A percentile compares a stretch with the other conserved stretches of the same genome.
These are phyloP conservation scores for Heliosperma pusillum DNA, from an alignment of 148 eudicot genomes.

Conservation along the genomic window DNA sequence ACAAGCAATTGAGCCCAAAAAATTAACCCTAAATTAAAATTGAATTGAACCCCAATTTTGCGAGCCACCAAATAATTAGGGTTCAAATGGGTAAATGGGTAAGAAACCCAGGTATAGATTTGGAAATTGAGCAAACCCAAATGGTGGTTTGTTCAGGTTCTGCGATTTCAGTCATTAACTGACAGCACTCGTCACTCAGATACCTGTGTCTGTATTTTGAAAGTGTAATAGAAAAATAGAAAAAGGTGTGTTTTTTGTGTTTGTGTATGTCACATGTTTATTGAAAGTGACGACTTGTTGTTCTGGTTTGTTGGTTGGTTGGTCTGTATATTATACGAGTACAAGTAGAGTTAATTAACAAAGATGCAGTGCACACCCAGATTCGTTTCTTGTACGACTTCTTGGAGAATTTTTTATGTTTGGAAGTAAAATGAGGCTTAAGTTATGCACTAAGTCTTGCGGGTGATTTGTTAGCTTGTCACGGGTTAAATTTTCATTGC, in stretches of 20 bases:
- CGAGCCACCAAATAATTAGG: slow-evolving; percentile 12
- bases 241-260: background rate
- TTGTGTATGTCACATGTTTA: slow-evolving; percentile 15
- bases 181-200: slow-evolving; percentile 3
- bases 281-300: slow-evolving; percentile 9
- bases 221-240: background rate
- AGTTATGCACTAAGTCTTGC: too few relatives aligned
- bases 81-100: slow-evolving; percentile 20
- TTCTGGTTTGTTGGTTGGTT: slow-evolving; percentile 10
- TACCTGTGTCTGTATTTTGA: slow-evolving; percentile 23
- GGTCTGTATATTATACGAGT: background rate
- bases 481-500: too few relatives aligned
- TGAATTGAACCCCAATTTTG: slow-evolving; percentile 24
- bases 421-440: background rate
- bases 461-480: too few relatives aligned
- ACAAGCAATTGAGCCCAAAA: slow-evolving; percentile 19
- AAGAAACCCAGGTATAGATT: slow-evolving; percentile 22
- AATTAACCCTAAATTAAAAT: background rate
- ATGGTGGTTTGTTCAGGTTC: slow-evolving; percentile 22
- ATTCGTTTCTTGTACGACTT: slow-evolving; percentile 32
- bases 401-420: slow-evolving; percentile 24
- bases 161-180: slow-evolving; percentile 31
- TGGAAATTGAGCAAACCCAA: slow-evolving; percentile 24
- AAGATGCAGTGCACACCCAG: slow-evolving; percentile 12
- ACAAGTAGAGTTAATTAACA: background rate